A percentile compares a stretch with the other conserved stretches of the same genome.
Conservation (phyloP, 1,284 basidiomycete genomes). For the Naganishia sp. region DNA sequence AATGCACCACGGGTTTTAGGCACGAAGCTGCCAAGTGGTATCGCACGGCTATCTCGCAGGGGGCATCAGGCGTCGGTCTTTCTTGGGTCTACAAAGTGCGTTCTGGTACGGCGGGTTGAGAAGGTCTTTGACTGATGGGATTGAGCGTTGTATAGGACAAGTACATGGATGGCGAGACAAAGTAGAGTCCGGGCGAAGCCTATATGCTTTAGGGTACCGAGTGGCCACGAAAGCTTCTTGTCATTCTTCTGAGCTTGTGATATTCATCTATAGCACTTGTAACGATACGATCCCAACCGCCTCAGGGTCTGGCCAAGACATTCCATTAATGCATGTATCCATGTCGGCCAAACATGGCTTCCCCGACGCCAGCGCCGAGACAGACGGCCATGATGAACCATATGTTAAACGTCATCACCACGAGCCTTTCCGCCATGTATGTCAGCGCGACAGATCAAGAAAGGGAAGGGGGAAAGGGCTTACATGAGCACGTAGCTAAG, state of each 20-base stretch:
- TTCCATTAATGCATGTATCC: conserved; percentile 9
- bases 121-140: neutral
- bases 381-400: conserved; percentile 50
- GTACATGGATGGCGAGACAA: conserved; percentile 34
- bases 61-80: conserved; percentile 48
- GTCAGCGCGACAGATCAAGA: neutral
- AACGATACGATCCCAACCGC: too few relatives aligned
- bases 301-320: too few relatives aligned
- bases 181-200: neutral
- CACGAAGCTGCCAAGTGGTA: conserved; percentile 54
- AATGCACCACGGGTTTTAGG: conserved; percentile 15
- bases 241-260: too few relatives aligned
- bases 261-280: too few relatives aligned
- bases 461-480: conserved; percentile 1
- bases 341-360: conserved; percentile 47
- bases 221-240: too few relatives aligned
- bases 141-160: conserved; percentile 36
- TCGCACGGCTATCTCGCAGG: conserved; percentile 46
- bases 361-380: conserved; percentile 48
- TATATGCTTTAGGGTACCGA: too few relatives aligned
- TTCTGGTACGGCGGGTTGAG: neutral
- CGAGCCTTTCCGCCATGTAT: conserved; percentile 37
- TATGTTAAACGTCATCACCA: conserved; percentile 52
- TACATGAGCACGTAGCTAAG: conserved; percentile 37
- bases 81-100: conserved; percentile 54